phyloP scores from a whole-genome alignment of 2,329 filamentous ascomycete genomes.

The Talaromyces sp. region DNA sequence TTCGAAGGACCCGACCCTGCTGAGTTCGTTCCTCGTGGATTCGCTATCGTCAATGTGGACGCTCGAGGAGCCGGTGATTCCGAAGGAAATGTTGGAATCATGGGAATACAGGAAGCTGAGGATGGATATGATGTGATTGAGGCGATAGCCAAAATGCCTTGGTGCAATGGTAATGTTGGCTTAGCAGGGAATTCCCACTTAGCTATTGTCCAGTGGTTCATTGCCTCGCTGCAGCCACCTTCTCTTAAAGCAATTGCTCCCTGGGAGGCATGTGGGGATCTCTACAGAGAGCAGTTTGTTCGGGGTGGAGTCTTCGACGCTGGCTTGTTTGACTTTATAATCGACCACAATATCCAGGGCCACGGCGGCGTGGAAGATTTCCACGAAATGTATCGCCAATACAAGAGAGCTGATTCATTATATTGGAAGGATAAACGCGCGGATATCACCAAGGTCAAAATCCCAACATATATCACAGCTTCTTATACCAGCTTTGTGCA shows the following conservation, averaged over 20 bases:
- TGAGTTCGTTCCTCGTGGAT: constrained; percentile 35
- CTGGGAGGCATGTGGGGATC: constrained; percentile 52
- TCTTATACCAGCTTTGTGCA: constrained; percentile 39
- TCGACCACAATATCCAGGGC: constrained; percentile 41
- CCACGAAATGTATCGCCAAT: constrained; percentile 45
- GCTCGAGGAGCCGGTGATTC: constrained; percentile 36
- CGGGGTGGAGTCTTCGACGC: constrained; percentile 46
- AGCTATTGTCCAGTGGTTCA: constrained; percentile 48
- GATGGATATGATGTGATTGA: constrained; percentile 53
- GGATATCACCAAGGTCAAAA: constrained; percentile 38
- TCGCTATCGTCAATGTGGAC: constrained; percentile 41
- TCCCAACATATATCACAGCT: constrained; percentile 40
- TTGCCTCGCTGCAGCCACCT: constrained; percentile 47
- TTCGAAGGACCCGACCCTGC: constrained; percentile 50
- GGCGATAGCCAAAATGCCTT: constrained; percentile 43
- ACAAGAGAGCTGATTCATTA: too few species aligned
- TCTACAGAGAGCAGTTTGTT: constrained; percentile 52
- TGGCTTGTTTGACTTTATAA: constrained; percentile 47
- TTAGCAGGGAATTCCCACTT: constrained; percentile 51
- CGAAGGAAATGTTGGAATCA: constrained; percentile 41
- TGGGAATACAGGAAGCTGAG: constrained; percentile 49
- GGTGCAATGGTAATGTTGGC: constrained; percentile 50
- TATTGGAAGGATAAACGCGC: constrained; percentile 45
- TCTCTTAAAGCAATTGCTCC: constrained; percentile 33
- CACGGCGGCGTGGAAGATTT: constrained; percentile 44